Evolutionary conservation across 805 yeast genomes (phyloP).

Genomic region (Metschnikowia anglica): DNA sequence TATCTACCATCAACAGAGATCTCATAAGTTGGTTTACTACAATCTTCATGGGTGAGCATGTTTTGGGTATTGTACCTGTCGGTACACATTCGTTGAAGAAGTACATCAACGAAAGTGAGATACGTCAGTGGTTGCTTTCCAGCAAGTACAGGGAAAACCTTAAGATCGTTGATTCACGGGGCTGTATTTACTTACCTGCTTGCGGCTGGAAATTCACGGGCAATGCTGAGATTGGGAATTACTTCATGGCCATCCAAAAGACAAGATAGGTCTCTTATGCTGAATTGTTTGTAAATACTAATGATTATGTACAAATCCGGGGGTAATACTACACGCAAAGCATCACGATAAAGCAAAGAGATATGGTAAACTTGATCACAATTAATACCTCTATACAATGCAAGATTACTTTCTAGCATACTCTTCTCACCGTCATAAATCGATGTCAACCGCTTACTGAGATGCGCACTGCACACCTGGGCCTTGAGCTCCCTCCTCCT

Average conservation of each 20-base stretch:
- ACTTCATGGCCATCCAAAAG: conserved; percentile 81
- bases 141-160: conserved; percentile 36
- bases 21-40: conserved; percentile 88
- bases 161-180: conserved; percentile 65
- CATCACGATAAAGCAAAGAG: not conserved
- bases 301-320: not conserved
- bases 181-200: conserved; percentile 80
- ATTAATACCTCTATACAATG: conserved; percentile 4
- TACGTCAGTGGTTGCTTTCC: conserved; percentile 60
- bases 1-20: conserved; percentile 92
- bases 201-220: conserved; percentile 80
- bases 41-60: conserved; percentile 81
- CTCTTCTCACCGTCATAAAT: not conserved
- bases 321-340: not conserved
- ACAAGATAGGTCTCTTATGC: conserved; percentile 6
- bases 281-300: not conserved
- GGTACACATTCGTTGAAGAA: conserved; percentile 91
- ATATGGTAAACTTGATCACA: conserved; percentile 1
- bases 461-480: conserved; percentile 30
- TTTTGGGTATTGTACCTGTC: conserved; percentile 77
- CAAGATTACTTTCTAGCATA: not conserved
- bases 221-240: conserved; percentile 69
- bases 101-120: conserved; percentile 76
- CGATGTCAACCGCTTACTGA: conserved; percentile 17
- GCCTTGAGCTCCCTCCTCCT: conserved; percentile 40